A percentile compares a stretch with the other conserved stretches of the same genome.
phyloP scores from a whole-genome alignment of 1,139 yeast species.

The Blastobotrys illinoisensis region DNA sequence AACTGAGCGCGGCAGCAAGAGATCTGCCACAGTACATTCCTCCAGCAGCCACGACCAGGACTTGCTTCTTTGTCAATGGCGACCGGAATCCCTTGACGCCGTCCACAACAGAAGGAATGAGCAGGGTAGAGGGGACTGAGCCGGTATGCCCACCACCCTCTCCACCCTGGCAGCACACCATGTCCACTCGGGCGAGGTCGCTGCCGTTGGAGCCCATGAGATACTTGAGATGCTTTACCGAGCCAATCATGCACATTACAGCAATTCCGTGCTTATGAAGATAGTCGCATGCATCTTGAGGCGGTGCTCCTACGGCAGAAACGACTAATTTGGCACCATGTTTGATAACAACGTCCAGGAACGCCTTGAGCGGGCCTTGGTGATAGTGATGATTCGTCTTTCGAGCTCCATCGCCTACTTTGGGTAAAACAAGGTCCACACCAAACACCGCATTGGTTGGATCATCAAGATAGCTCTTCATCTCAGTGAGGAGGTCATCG shows the following conservation, averaged over 20 bases:
- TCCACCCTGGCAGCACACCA: constrained; percentile 45
- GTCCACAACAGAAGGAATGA: constrained; percentile 37
- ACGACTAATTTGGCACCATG: constrained; percentile 23
- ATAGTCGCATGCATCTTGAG: constrained; percentile 31
- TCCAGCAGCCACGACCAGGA: constrained; percentile 43
- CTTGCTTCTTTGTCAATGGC: constrained; percentile 24
- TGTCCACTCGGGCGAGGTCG: constrained; percentile 29
- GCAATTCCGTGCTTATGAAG: constrained; percentile 39
- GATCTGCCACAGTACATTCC: constrained; percentile 38
- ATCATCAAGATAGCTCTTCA: constrained; percentile 20
- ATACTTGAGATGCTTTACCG: constrained; percentile 42
- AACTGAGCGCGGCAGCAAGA: constrained; percentile 32
- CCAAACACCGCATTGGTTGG: constrained; percentile 23
- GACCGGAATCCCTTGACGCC: constrained; percentile 27
- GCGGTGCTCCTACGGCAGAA: constrained; percentile 42
- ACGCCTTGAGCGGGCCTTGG: constrained; percentile 22
- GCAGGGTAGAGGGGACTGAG: constrained; percentile 17
- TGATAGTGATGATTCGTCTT: constrained; percentile 28
- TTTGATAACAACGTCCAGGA: constrained; percentile 23
- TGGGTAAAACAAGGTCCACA: constrained; percentile 26
- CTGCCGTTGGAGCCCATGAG: constrained; percentile 19
- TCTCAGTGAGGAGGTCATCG: constrained; percentile 23
- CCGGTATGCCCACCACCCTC: constrained; percentile 54
- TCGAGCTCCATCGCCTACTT: constrained; percentile 27
- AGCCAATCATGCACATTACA: constrained; percentile 41